Evolutionary conservation across 805 yeast genomes (phyloP).

Genomic region (Lachancea mirantina): DNA sequence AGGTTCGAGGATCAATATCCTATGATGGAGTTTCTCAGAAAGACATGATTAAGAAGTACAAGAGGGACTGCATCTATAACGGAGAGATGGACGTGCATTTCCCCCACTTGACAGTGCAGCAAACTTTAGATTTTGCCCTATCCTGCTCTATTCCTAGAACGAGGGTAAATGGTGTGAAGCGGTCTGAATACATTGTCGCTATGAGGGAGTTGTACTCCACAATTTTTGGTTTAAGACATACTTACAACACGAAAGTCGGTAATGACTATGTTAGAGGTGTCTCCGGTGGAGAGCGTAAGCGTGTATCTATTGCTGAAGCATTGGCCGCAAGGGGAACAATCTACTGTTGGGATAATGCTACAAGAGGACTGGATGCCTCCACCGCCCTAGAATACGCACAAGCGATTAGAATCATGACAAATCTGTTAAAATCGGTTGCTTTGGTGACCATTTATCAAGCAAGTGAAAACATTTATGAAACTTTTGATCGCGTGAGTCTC

Average conservation of each 20-base stretch:
- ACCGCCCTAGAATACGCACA: conserved; percentile 63
- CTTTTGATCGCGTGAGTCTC: conserved; percentile 48
- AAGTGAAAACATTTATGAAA: conserved; percentile 47
- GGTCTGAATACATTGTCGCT: conserved; percentile 42
- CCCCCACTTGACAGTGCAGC: conserved; percentile 69
- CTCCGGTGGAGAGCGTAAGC: conserved; percentile 71
- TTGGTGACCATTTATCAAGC: conserved; percentile 58
- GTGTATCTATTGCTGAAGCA: conserved; percentile 69
- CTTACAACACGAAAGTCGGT: conserved; percentile 49
- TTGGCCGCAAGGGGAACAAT: conserved; percentile 50
- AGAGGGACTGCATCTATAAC: conserved; percentile 50
- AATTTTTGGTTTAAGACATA: conserved; percentile 48
- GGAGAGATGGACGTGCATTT: conserved; percentile 66
- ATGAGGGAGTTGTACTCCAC: conserved; percentile 34
- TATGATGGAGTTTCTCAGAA: conserved; percentile 56
- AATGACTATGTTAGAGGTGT: conserved; percentile 55
- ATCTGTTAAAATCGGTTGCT: conserved; percentile 43
- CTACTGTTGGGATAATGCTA: conserved; percentile 66
- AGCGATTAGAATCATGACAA: conserved; percentile 50
- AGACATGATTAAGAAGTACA: conserved; percentile 53
- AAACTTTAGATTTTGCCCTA: conserved; percentile 64
- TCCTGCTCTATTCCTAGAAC: conserved; percentile 58
- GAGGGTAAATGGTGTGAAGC: conserved; percentile 41
- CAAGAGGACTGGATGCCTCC: conserved; percentile 72
- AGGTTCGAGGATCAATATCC: conserved; percentile 46